phyloP scores from a whole-genome alignment of 1,139 yeast genomes.

The Candida albicans region DNA sequence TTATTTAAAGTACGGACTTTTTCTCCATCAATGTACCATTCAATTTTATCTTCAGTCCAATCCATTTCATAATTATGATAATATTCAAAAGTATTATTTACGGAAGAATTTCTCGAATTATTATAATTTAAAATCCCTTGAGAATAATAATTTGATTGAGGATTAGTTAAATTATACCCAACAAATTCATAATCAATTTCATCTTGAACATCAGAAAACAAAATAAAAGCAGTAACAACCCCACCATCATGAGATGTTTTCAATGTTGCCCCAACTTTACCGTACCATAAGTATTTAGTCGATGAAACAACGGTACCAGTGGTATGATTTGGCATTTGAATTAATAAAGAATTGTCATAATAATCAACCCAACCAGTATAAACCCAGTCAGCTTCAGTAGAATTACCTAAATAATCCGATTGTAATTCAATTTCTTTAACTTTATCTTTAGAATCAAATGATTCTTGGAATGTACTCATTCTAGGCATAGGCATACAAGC shows the following conservation, averaged over 20 bases:
- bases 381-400: slow-evolving; percentile 66
- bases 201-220: slow-evolving; percentile 83
- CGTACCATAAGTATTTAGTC: slow-evolving; percentile 83
- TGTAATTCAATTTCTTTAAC: slow-evolving; percentile 28
- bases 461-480: slow-evolving; percentile 33
- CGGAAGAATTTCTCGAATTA: slow-evolving; percentile 50
- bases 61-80: slow-evolving; percentile 80
- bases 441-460: slow-evolving; percentile 35
- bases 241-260: slow-evolving; percentile 78
- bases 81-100: slow-evolving; percentile 57
- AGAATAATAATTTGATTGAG: slow-evolving; percentile 77
- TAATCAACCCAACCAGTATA: slow-evolving; percentile 68
- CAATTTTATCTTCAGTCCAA: slow-evolving; percentile 73
- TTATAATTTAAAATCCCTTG: slow-evolving; percentile 72
- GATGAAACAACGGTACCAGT: slow-evolving; percentile 83
- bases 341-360: slow-evolving; percentile 51
- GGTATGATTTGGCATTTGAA: slow-evolving; percentile 81
- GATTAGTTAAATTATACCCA: slow-evolving; percentile 65
- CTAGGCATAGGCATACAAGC: slow-evolving; percentile 70
- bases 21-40: slow-evolving; percentile 76
- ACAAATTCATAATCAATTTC: slow-evolving; percentile 88
- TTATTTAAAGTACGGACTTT: slow-evolving; percentile 65
- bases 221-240: slow-evolving; percentile 82
- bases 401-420: slow-evolving; percentile 65
- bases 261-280: slow-evolving; percentile 66